These are phyloP conservation scores for Spizellomyces punctatus DNA, from an alignment of 192 early-diverging fungal genomes.

Conservation along the genomic window DNA sequence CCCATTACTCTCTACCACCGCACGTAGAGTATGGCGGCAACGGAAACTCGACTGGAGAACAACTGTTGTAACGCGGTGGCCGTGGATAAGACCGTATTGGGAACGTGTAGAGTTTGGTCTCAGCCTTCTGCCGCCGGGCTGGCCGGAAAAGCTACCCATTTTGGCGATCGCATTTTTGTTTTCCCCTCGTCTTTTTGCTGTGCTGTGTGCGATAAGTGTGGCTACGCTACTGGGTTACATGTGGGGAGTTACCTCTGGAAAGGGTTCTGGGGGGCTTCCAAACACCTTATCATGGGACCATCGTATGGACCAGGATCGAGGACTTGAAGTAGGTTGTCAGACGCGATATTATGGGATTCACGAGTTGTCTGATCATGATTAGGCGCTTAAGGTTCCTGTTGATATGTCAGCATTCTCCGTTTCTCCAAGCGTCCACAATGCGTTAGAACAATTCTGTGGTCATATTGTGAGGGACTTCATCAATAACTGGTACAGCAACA, in stretches of 20 bases:
- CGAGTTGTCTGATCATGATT: no score
- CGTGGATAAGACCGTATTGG: neutral
- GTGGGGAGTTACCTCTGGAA: constrained; percentile 4
- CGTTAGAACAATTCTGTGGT: constrained; percentile 30
- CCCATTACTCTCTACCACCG: neutral
- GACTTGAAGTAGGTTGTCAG: neutral
- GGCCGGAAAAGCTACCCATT: constrained; percentile 24
- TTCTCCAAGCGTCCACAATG: neutral
- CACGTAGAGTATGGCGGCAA: neutral
- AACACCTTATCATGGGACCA: neutral
- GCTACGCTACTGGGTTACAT: constrained; percentile 4
- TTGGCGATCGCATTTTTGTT: constrained; percentile 20
- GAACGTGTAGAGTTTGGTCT: neutral
- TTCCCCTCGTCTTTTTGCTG: constrained; percentile 16
- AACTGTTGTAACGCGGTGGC: neutral
- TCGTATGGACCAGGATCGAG: neutral
- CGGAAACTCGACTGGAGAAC: neutral
- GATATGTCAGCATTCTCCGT: neutral
- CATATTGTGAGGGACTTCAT: constrained; percentile 47
- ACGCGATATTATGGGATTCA: no score
- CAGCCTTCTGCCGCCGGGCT: neutral
- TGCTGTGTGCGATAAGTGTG: neutral
- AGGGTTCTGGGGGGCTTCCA: neutral
- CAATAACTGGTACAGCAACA: constrained; percentile 36
- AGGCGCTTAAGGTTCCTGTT: no score